Conservation (phyloP, 768 basidiomycete species). For the Pseudohyphozyma bogoriensis region DNA sequence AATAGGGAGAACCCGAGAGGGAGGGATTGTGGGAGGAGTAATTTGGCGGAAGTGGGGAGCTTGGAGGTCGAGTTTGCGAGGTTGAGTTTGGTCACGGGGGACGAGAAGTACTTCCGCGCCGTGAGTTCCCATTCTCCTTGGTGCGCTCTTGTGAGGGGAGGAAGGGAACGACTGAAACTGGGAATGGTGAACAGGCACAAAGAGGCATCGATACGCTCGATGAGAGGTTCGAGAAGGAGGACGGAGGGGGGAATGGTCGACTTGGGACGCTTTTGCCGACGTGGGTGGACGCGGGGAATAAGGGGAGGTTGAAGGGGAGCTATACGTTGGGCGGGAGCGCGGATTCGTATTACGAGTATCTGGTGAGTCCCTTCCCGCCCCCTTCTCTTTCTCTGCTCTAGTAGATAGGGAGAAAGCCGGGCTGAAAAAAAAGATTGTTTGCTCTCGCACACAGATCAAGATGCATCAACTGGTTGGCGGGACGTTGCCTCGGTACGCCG, state of each 20-base stretch:
- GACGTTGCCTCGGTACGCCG: conserved; percentile 34
- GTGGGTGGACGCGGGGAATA: conserved; percentile 3
- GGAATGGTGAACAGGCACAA: conserved; percentile 32
- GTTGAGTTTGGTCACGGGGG: conserved; percentile 38
- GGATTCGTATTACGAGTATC: conserved; percentile 32
- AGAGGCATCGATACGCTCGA: conserved; percentile 39
- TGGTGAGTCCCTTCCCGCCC: conserved; percentile 1
- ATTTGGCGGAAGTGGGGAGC: conserved; percentile 39
- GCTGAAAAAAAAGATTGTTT: no score
- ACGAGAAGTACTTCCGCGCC: conserved; percentile 39
- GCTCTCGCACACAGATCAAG: conserved; percentile 35
- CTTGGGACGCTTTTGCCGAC: conserved; percentile 20
- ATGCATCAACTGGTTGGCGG: conserved; percentile 39
- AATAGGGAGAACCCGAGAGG: conserved; percentile 30
- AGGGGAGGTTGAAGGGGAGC: conserved; percentile 30
- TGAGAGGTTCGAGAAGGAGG: not conserved
- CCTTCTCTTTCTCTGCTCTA: not conserved
- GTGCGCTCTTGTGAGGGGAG: not conserved
- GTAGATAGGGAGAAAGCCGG: not conserved
- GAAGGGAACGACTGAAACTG: not conserved
- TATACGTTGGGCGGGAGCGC: conserved; percentile 39
- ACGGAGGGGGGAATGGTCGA: no score
- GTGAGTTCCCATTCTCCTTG: conserved; percentile 8
- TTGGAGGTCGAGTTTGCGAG: conserved; percentile 41
- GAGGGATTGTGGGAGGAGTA: conserved; percentile 24